Conservation (phyloP, 2,329 filamentous ascomycete species). For the Botryotinia globosa region DNA sequence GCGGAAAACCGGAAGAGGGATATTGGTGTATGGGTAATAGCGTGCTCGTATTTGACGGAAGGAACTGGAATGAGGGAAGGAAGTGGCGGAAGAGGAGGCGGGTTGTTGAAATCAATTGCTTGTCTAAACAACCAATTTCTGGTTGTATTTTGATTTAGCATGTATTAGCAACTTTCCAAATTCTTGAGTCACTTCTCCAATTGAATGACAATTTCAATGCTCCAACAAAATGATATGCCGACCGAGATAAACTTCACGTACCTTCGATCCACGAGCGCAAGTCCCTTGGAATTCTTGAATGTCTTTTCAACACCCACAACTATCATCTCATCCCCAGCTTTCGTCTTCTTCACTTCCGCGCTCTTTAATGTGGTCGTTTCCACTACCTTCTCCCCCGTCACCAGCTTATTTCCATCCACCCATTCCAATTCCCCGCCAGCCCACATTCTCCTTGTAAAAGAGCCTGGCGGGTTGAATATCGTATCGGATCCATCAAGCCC, state of each 20-base stretch:
- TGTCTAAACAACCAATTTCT: constrained; percentile 39
- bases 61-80: constrained; percentile 22
- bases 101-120: constrained; percentile 24
- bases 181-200: not conserved
- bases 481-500: constrained; percentile 59
- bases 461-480: constrained; percentile 56
- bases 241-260: constrained; percentile 27
- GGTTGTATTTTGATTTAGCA: not conserved
- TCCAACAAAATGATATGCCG: not conserved
- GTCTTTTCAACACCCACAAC: constrained; percentile 63
- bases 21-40: constrained; percentile 35
- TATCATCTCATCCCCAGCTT: constrained; percentile 58
- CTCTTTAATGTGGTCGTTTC: constrained; percentile 56
- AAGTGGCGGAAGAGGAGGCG: constrained; percentile 29
- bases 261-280: constrained; percentile 55
- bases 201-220: not conserved
- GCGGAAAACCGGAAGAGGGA: constrained; percentile 76
- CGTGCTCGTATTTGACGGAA: constrained; percentile 35
- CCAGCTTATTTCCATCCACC: constrained; percentile 43
- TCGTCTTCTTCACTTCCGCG: constrained; percentile 54
- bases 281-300: constrained; percentile 50
- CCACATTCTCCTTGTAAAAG: constrained; percentile 67
- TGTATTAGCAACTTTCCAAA: not conserved
- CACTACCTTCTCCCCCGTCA: constrained; percentile 54
- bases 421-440: constrained; percentile 60